Percentiles rank a stretch among this genome's conserved stretches.
Evolutionary conservation across 2,329 filamentous ascomycete genomes (phyloP).

Genomic region (Cladophialophora exuberans): DNA sequence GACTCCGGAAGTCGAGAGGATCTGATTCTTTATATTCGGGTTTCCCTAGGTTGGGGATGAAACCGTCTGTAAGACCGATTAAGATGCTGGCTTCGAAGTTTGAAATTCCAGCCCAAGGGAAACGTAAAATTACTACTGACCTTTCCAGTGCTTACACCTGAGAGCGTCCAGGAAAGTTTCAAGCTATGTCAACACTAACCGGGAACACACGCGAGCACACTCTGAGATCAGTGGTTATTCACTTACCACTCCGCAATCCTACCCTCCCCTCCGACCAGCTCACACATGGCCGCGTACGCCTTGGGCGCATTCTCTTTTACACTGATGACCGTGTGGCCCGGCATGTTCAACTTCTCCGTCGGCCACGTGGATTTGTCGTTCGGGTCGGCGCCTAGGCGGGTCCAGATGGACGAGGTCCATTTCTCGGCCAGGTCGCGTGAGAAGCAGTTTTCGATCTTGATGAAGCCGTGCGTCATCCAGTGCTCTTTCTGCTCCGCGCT

Average conservation of each 20-base stretch:
- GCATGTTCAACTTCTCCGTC: constrained; percentile 65
- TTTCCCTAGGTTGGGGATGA: constrained; percentile 71
- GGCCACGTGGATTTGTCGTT: constrained; percentile 68
- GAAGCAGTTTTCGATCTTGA: constrained; percentile 13
- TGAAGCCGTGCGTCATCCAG: constrained; percentile 8
- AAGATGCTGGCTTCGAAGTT: too few relatives aligned
- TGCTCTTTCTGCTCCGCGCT: constrained; percentile 13
- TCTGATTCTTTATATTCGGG: constrained; percentile 54
- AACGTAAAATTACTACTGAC: too few relatives aligned
- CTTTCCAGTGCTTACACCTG: constrained; percentile 56
- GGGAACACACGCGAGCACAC: too few relatives aligned
- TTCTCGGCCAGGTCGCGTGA: constrained; percentile 4
- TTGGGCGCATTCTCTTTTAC: constrained; percentile 63
- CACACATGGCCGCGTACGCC: constrained; percentile 69
- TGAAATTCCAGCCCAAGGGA: too few relatives aligned
- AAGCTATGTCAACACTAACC: not conserved
- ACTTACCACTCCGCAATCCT: constrained; percentile 47
- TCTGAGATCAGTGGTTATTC: too few relatives aligned
- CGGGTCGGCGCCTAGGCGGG: constrained; percentile 38
- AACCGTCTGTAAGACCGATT: too few relatives aligned
- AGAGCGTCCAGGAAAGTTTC: too few relatives aligned
- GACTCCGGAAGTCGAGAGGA: constrained; percentile 52
- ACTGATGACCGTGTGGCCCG: constrained; percentile 58
- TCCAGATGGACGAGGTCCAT: constrained; percentile 16
- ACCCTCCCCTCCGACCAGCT: constrained; percentile 67